Evolutionary conservation across 2,329 filamentous ascomycete genomes (phyloP), one percentile per base, ranked within the genome.

Genomic region (Trichophyton schoenleinii): DNA sequence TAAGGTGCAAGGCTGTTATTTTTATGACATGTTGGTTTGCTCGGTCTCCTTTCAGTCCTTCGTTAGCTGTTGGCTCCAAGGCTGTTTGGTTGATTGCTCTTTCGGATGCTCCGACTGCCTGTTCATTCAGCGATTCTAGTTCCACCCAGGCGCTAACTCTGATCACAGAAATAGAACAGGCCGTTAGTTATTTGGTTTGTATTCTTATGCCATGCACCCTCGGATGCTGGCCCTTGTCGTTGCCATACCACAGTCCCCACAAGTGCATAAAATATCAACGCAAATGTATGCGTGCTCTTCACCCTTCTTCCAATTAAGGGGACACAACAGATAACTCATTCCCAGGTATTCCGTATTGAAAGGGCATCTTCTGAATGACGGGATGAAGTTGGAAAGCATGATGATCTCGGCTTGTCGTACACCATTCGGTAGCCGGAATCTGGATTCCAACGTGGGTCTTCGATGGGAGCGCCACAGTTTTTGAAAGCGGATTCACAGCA

Each of bases 81-180:
- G 22, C 41, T 15, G 46, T 9, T 22, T 11, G 44, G n/a, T 18
- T 55, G 28, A 5, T 28, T 13, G 48, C 25, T 31, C 22, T 7
- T 8, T n/a, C 18, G 22, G 28, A 22, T 28, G 48, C 22, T n/a
- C 18, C 25, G 22, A 9, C 15, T 15, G 52, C 9, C 5, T 18
- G 28, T 36, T 55, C 52, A 28, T 55, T 22, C 52, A 55, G 22
- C 18, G 22, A 55, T 55, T 55, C 28, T 20, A 55, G 52, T 55
- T 55, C 52, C 52, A 31, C 52, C 49, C n/a, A 31, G 52, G 52
- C 52, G 52, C 28, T 52, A 52, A 48, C 44, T 53, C 34, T 38
- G 34, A 38, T 28, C 31, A 55, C 52, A 55, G 52, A 55, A 38
- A 55, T 55, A 55, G 52, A 55, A 55, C 28, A 36, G 25, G 38